Base-by-base conservation (phyloP, 148 eudicot species). In the Talinum fruticosum region DNA sequence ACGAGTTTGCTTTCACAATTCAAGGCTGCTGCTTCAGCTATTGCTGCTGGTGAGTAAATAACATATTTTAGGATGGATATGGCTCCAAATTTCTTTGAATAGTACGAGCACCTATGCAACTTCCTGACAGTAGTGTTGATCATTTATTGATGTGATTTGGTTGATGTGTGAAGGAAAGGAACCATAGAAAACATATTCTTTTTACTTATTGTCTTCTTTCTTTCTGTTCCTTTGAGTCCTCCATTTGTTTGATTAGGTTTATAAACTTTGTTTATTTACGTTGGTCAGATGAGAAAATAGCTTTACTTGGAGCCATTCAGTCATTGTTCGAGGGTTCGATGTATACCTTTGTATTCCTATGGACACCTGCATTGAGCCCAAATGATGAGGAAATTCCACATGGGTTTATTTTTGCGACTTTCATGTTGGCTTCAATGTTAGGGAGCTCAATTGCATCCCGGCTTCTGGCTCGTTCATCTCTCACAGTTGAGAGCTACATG, bases 351-450 rank as follows among this genome's bases (percentile, higher is more conserved):
- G 99, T 96, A 79, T 96, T 96, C 81, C 91, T 93, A 16, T 96
- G 98, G 99, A 96, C 99, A 38, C 99, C 97, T 47, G 98, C 98
- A 79, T 85, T 96, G 88, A 96, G 99, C 79, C 98, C 99, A 47
- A 93, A 96, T 84, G 93, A 89, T 19, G 99, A 96, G 86, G 95
- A 93, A 4, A 91, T 96, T 84, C 98, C 99, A 66, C 99, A 96
- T 74, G 99, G 98, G 79, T 91, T 96, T 83, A 91, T 96, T 71
- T 96, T 96, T 82, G 95, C 99, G 23, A 96, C 95, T 62, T 96
- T 96, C 86, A 96, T 93, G 99, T 80, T 96, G 88, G 82, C 99
- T 8, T 96, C 99, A 75, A 93, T 96, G 99, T 77, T 96, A 82
- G 99, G 98, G 77, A 96, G 99, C 85, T 93, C 99, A 76, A 61